These are phyloP conservation scores for Aureobasidium melanogenum DNA, from an alignment of 2,329 filamentous ascomycete species.

Conservation along the genomic window DNA sequence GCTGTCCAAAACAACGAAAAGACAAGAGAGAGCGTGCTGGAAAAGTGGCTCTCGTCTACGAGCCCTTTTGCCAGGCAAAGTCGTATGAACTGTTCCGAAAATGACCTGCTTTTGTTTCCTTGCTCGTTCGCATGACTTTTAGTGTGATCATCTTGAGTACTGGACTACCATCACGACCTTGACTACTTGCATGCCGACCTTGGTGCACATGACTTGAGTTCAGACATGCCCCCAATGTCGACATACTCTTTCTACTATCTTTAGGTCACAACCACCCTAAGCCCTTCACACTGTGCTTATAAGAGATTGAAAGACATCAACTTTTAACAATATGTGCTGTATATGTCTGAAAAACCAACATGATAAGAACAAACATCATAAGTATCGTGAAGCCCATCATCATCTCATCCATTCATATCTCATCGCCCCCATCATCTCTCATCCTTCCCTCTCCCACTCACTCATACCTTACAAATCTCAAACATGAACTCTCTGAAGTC, in stretches of 20 bases:
- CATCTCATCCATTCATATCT: neutral
- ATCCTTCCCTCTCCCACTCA: no score
- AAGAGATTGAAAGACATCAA: neutral
- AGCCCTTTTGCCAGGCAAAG: neutral
- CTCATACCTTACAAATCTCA: conserved; percentile 18
- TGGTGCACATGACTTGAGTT: neutral
- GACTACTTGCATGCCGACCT: neutral
- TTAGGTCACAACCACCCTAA: neutral
- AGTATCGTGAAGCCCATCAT: neutral
- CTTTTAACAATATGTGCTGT: neutral
- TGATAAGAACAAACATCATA: neutral
- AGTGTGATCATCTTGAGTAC: neutral
- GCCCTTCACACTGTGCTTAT: neutral
- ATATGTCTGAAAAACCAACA: neutral
- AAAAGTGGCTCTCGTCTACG: neutral
- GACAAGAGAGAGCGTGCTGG: neutral
- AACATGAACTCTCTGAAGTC: conserved; percentile 44
- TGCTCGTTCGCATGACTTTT: neutral
- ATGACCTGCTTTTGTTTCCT: neutral
- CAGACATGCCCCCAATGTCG: neutral
- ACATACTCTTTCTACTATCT: neutral
- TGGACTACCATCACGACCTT: neutral
- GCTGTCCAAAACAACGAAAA: neutral
- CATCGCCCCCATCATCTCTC: neutral
- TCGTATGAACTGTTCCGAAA: conserved; percentile 11